Evolutionary conservation across 1,139 yeast species (phyloP).

Genomic region (Candida gigantensis): DNA sequence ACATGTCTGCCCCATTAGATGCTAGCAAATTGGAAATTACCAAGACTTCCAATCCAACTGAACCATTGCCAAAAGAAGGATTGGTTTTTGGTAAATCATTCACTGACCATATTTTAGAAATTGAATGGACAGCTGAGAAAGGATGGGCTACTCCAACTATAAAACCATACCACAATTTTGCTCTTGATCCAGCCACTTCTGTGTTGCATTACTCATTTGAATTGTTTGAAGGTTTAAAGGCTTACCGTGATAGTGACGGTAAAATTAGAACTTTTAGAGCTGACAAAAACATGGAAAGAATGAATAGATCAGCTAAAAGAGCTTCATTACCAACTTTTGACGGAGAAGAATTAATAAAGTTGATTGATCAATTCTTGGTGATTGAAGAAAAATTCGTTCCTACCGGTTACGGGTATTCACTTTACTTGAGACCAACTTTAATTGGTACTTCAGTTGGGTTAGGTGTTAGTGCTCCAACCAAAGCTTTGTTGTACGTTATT

Average conservation of each 20-base stretch:
- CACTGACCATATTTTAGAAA: constrained; percentile 86
- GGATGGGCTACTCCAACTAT: constrained; percentile 92
- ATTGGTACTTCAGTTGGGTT: constrained; percentile 87
- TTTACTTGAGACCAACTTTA: constrained; percentile 90
- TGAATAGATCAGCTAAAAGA: constrained; percentile 85
- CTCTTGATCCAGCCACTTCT: constrained; percentile 81
- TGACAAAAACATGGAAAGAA: constrained; percentile 85
- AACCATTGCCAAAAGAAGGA: constrained; percentile 67
- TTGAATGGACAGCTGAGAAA: constrained; percentile 72
- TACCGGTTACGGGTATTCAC: constrained; percentile 78
- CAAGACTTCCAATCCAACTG: constrained; percentile 60
- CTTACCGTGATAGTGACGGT: constrained; percentile 72
- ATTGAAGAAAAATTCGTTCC: constrained; percentile 82
- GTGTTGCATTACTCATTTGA: constrained; percentile 96
- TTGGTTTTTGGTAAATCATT: constrained; percentile 85
- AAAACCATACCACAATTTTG: constrained; percentile 75
- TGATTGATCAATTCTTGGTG: constrained; percentile 71
- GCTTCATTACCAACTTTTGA: constrained; percentile 88
- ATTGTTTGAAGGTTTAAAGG: constrained; percentile 95
- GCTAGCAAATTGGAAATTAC: constrained; percentile 66
- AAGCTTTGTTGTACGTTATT: constrained; percentile 79
- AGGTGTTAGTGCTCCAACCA: constrained; percentile 81
- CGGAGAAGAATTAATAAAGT: constrained; percentile 68
- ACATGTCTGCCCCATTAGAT: constrained; percentile 46
- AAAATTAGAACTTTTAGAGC: constrained; percentile 85